Evolutionary conservation across 768 basidiomycete genomes (phyloP).

Genomic region (Xerocomellus amylosporus): DNA sequence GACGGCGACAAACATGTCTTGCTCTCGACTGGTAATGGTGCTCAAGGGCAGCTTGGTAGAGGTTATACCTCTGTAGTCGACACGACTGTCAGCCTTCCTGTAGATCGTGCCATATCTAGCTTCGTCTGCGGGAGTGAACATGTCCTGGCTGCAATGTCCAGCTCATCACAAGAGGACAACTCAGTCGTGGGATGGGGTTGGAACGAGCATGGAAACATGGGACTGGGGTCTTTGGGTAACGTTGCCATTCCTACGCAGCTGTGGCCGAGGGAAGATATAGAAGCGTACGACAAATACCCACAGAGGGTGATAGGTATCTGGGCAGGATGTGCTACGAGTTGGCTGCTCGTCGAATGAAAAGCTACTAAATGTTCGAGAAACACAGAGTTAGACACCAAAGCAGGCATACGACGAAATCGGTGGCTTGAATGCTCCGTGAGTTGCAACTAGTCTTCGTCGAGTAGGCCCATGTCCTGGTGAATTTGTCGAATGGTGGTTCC

Average conservation of each 20-base stretch:
- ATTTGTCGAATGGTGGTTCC: constrained; percentile 71
- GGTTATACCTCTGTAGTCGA: neutral
- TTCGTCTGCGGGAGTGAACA: constrained; percentile 87
- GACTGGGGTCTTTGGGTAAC: constrained; percentile 59
- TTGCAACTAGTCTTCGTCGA: constrained; percentile 43
- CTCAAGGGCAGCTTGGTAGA: constrained; percentile 66
- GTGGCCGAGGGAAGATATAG: constrained; percentile 42
- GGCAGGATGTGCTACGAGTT: constrained; percentile 35
- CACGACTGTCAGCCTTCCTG: constrained; percentile 21
- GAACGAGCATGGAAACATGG: constrained; percentile 98
- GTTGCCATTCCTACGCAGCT: constrained; percentile 47
- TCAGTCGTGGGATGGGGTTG: constrained; percentile 88
- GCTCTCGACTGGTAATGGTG: constrained; percentile 52
- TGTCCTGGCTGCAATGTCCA: constrained; percentile 45
- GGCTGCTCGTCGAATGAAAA: constrained; percentile 29
- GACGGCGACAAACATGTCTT: constrained; percentile 26
- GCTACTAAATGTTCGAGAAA: neutral
- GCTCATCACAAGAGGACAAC: constrained; percentile 25
- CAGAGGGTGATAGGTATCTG: constrained; percentile 22
- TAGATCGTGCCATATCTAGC: constrained; percentile 25
- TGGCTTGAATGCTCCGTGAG: neutral
- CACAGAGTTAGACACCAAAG: neutral
- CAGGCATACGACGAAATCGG: neutral
- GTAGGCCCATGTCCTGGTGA: constrained; percentile 67
- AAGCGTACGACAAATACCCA: constrained; percentile 3